phyloP scores from a whole-genome alignment of 768 basidiomycete genomes.

The Lactarius hatsudake region DNA sequence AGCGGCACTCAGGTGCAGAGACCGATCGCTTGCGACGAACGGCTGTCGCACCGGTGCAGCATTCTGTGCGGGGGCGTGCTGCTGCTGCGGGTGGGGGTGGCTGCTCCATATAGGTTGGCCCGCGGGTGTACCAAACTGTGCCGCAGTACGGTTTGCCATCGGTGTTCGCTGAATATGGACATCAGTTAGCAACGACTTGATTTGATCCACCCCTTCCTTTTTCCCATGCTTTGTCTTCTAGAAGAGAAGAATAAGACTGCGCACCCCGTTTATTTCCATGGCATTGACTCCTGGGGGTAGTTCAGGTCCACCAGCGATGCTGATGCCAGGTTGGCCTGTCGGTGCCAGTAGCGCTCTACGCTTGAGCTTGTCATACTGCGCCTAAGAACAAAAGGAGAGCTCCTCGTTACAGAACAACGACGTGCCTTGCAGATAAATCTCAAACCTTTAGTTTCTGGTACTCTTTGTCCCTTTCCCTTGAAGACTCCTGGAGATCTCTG shows the following conservation, averaged over 20 bases:
- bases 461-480: constrained; percentile 79
- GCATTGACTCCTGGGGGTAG: constrained; percentile 2
- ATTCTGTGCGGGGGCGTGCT: constrained; percentile 3
- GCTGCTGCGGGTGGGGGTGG: constrained; percentile 1
- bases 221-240: not conserved
- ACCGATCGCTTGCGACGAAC: constrained; percentile 46
- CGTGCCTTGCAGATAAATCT: not conserved
- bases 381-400: constrained; percentile 37
- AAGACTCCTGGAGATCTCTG: constrained; percentile 68
- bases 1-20: constrained; percentile 41
- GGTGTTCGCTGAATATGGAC: constrained; percentile 15
- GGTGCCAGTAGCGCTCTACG: constrained; percentile 65
- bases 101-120: constrained; percentile 15
- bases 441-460: constrained; percentile 81
- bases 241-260: not conserved
- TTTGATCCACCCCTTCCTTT: not conserved
- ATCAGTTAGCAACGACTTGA: not conserved
- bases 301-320: constrained; percentile 10
- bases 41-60: constrained; percentile 29
- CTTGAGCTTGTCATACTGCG: constrained; percentile 79
- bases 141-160: constrained; percentile 6
- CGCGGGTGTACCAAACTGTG: constrained; percentile 8
- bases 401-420: not conserved
- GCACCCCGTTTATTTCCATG: constrained; percentile 13
- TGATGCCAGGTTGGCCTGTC: constrained; percentile 16